phyloP scores from a whole-genome alignment of 805 yeast genomes.

The Saccharomycopsis sp. region DNA sequence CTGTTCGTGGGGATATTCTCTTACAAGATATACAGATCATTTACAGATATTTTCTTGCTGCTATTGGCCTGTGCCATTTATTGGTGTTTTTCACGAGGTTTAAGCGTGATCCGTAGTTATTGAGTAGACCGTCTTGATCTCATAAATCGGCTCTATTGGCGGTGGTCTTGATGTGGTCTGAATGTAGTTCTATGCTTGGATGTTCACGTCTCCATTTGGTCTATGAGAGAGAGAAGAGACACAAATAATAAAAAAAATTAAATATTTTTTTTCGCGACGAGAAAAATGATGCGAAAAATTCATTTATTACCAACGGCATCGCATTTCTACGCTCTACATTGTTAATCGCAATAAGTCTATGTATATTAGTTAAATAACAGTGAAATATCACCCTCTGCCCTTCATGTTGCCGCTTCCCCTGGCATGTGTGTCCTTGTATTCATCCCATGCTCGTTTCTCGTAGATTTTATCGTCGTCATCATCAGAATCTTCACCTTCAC shows the following conservation, averaged over 20 bases:
- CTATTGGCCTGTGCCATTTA: not conserved
- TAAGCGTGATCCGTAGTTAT: too few relatives aligned
- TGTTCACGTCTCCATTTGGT: too few relatives aligned
- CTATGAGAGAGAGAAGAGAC: not conserved
- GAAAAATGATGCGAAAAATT: too few relatives aligned
- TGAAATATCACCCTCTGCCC: slow-evolving; percentile 45
- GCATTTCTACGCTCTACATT: not conserved
- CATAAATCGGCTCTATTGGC: not conserved
- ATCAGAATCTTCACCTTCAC: slow-evolving; percentile 39
- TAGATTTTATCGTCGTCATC: slow-evolving; percentile 64
- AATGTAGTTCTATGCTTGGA: too few relatives aligned
- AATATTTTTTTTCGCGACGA: not conserved
- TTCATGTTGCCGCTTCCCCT: slow-evolving; percentile 88
- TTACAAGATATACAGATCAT: not conserved
- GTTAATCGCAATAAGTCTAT: too few relatives aligned
- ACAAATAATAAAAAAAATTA: not conserved
- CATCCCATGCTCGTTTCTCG: slow-evolving; percentile 86
- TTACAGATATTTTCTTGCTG: too few relatives aligned
- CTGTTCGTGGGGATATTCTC: not conserved
- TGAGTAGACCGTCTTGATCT: too few relatives aligned
- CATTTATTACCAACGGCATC: too few relatives aligned
- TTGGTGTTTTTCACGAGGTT: not conserved
- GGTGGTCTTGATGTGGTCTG: too few relatives aligned
- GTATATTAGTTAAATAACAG: too few relatives aligned
- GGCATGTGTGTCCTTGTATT: slow-evolving; percentile 77